Percentiles rank a stretch among this genome's conserved stretches.
These are phyloP conservation scores for Mentha longifolia DNA, from an alignment of 257 asterid species.

Conservation along the genomic window DNA sequence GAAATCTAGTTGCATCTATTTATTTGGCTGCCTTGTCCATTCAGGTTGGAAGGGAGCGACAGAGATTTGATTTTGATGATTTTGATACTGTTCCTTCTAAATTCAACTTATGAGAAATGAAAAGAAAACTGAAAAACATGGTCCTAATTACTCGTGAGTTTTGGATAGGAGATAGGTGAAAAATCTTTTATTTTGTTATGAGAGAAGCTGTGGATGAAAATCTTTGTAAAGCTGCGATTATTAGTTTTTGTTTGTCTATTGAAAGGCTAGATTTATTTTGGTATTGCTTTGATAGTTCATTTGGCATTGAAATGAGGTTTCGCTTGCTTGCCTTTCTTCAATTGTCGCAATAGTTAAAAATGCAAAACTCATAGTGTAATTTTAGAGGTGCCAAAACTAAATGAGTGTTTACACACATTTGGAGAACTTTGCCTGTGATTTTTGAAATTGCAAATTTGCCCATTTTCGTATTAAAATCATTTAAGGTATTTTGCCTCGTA, in stretches of 20 bases:
- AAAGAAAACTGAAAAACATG: background rate
- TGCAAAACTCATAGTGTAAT: no score
- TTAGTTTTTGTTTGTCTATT: slow-evolving; percentile 21
- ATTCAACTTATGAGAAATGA: slow-evolving; percentile 59
- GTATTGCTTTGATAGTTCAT: background rate
- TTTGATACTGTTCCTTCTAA: slow-evolving; percentile 79
- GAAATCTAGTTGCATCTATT: background rate
- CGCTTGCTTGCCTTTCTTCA: no score
- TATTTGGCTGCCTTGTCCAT: background rate
- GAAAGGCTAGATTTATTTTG: slow-evolving; percentile 8
- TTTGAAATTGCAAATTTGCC: no score
- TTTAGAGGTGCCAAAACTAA: no score
- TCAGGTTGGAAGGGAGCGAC: slow-evolving; percentile 92
- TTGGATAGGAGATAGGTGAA: slow-evolving; percentile 22
- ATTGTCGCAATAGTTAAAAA: no score
- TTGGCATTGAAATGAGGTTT: no score
- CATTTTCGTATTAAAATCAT: no score
- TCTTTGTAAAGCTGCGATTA: slow-evolving; percentile 34
- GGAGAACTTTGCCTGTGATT: no score
- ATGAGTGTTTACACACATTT: no score
- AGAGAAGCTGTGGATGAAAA: slow-evolving; percentile 6
- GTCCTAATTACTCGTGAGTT: slow-evolving; percentile 20
- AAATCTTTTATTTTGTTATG: slow-evolving; percentile 1
- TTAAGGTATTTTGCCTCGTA: no score
- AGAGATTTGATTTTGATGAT: slow-evolving; percentile 89